phyloP scores from a whole-genome alignment of 257 asterid species.

The Solanum lycopersicoides region DNA sequence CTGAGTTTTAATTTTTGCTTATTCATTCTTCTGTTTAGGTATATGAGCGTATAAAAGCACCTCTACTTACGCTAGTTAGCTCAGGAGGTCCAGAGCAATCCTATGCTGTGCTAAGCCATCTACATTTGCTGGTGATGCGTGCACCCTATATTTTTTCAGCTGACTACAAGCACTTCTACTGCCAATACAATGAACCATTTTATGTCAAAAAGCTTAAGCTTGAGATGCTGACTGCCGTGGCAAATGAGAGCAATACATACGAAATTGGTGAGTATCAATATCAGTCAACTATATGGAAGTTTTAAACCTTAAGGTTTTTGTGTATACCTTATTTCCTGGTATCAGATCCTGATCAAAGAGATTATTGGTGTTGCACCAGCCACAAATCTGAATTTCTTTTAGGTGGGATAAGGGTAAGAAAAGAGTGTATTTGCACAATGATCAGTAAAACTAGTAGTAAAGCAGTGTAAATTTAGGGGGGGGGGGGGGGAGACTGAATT shows the following conservation, averaged over 20 bases:
- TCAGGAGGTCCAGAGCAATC: conserved; percentile 99
- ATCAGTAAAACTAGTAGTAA: background rate
- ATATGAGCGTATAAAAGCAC: conserved; percentile 98
- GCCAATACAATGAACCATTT: conserved; percentile 97
- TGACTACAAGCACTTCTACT: conserved; percentile 97
- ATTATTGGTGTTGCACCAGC: background rate
- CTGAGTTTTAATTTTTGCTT: background rate
- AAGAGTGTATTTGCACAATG: background rate
- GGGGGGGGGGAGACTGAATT: background rate
- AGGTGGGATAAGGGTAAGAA: background rate
- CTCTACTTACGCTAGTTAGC: conserved; percentile 93
- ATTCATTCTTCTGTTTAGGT: conserved; percentile 39
- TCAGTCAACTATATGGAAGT: background rate
- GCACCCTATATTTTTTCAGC: conserved; percentile 91
- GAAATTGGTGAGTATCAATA: conserved; percentile 57
- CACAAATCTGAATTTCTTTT: background rate
- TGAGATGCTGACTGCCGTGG: conserved; percentile 98
- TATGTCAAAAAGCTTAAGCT: conserved; percentile 96
- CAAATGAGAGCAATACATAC: conserved; percentile 95
- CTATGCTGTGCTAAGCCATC: conserved; percentile 89
- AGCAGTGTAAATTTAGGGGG: background rate
- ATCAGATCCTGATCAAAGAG: background rate
- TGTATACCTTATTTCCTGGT: background rate
- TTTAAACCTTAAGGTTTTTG: background rate
- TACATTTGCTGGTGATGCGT: conserved; percentile 94